Percentiles rank a stretch among this genome's conserved stretches.
phyloP scores from a whole-genome alignment of 768 basidiomycete species.

The Rubroboletus satanas region DNA sequence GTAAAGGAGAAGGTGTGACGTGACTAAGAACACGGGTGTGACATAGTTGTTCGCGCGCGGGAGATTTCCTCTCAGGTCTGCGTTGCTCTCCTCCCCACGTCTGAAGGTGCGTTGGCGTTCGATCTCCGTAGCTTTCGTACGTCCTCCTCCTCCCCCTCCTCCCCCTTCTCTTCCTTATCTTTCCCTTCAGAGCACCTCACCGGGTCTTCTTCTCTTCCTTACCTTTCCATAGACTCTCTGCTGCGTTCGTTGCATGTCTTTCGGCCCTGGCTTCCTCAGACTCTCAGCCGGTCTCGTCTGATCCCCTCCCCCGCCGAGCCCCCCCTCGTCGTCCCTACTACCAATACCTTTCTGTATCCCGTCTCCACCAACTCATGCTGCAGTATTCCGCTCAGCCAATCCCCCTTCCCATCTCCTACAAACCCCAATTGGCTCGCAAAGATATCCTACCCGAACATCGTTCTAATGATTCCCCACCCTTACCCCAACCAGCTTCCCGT shows the following conservation, averaged over 20 bases:
- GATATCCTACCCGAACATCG: slow-evolving; percentile 29
- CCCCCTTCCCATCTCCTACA: slow-evolving; percentile 32
- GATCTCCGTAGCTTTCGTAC: slow-evolving; percentile 13
- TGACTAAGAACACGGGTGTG: neutral
- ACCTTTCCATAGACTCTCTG: no score
- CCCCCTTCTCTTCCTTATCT: neutral
- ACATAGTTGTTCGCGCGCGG: slow-evolving; percentile 6
- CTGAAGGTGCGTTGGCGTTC: slow-evolving; percentile 17
- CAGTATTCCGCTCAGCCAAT: slow-evolving; percentile 44
- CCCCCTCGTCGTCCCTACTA: slow-evolving; percentile 29
- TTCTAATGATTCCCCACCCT: slow-evolving; percentile 25
- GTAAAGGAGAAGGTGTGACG: slow-evolving; percentile 9
- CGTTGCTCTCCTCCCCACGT: slow-evolving; percentile 27
- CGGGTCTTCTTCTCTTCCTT: no score
- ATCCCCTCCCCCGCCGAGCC: slow-evolving; percentile 33
- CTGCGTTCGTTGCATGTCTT: slow-evolving; percentile 24
- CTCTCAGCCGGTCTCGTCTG: slow-evolving; percentile 52
- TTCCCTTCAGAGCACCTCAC: neutral
- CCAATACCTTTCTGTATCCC: slow-evolving; percentile 29
- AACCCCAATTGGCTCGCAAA: slow-evolving; percentile 26
- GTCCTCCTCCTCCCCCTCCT: slow-evolving; percentile 6
- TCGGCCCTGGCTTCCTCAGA: slow-evolving; percentile 29
- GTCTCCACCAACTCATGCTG: slow-evolving; percentile 48
- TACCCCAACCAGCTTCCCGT: slow-evolving; percentile 18
- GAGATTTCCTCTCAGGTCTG: slow-evolving; percentile 15